These are phyloP conservation scores for Saitozyma sp. DNA, from an alignment of 768 basidiomycete species.

Conservation along the genomic window DNA sequence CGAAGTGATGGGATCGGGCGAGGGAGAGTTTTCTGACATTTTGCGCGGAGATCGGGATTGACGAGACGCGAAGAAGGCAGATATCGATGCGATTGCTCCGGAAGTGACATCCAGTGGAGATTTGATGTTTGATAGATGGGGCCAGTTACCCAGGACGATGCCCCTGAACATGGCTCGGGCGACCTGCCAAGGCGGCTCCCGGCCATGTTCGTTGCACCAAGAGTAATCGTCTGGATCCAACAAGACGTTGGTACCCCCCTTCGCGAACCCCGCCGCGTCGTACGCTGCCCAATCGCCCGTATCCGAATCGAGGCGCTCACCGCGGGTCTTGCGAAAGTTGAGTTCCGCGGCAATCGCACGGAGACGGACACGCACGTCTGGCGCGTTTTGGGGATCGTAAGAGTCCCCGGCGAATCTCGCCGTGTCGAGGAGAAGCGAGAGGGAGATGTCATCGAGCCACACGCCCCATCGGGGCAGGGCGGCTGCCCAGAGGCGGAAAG, in stretches of 20 bases:
- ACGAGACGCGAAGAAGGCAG: neutral
- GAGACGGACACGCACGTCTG: slow-evolving; percentile 5
- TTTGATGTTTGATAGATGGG: slow-evolving; percentile 47
- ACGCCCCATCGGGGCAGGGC: slow-evolving; percentile 64
- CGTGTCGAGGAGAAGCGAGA: slow-evolving; percentile 64
- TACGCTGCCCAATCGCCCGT: slow-evolving; percentile 8
- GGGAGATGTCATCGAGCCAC: slow-evolving; percentile 60
- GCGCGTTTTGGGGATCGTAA: neutral
- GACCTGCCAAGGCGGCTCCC: slow-evolving; percentile 55
- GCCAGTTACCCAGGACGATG: slow-evolving; percentile 64
- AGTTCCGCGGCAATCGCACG: slow-evolving; percentile 20
- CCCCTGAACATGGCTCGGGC: slow-evolving; percentile 61
- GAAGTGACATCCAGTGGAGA: slow-evolving; percentile 53
- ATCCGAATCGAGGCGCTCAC: neutral
- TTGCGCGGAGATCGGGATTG: neutral
- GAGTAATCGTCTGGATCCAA: slow-evolving; percentile 35
- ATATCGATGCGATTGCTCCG: neutral
- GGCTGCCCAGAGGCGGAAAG: slow-evolving; percentile 63
- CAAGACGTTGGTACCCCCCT: slow-evolving; percentile 19
- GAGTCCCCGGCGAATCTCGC: slow-evolving; percentile 58
- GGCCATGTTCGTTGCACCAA: slow-evolving; percentile 35
- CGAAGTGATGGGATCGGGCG: neutral
- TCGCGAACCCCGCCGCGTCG: slow-evolving; percentile 20
- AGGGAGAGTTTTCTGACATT: neutral
- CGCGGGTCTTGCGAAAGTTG: slow-evolving; percentile 6